phyloP scores from a whole-genome alignment of 106 monocot genomes.

The Cymbidium sinense region DNA sequence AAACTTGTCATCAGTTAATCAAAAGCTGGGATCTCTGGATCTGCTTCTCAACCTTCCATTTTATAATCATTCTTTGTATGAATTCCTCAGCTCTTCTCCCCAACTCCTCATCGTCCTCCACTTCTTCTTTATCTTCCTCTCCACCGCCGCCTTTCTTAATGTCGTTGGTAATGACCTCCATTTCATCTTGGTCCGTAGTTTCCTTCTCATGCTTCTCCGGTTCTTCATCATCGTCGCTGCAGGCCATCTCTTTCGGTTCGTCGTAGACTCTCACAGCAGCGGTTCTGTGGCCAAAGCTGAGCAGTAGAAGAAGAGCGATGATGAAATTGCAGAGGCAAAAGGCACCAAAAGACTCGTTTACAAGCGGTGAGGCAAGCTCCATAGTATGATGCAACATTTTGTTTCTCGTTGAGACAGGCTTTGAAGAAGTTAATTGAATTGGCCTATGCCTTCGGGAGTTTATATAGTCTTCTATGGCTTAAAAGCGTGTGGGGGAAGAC shows the following conservation, averaged over 20 bases:
- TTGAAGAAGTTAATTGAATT: not conserved
- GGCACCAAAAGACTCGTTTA: not conserved
- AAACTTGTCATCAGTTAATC: not conserved
- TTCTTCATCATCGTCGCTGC: not conserved
- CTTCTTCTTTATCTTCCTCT: not conserved
- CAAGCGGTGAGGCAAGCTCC: not conserved
- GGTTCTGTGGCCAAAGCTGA: not conserved
- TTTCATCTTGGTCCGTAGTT: not conserved
- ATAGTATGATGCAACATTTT: not conserved
- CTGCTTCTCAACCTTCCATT: not conserved
- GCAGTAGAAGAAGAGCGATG: not conserved
- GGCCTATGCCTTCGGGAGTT: not conserved
- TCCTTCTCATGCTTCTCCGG: not conserved
- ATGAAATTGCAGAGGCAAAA: conserved; percentile 9
- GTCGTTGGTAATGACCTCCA: not conserved
- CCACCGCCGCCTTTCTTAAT: not conserved
- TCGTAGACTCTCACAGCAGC: not conserved
- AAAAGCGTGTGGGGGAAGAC: not conserved
- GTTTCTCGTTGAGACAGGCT: not conserved
- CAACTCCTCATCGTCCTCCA: not conserved
- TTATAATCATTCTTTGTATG: not conserved
- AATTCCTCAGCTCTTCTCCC: not conserved
- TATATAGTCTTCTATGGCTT: not conserved
- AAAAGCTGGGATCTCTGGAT: not conserved
- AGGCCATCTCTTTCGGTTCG: not conserved